phyloP scores from a whole-genome alignment of 352 stramenopile genomes.

The Globisporangium spinosum region DNA sequence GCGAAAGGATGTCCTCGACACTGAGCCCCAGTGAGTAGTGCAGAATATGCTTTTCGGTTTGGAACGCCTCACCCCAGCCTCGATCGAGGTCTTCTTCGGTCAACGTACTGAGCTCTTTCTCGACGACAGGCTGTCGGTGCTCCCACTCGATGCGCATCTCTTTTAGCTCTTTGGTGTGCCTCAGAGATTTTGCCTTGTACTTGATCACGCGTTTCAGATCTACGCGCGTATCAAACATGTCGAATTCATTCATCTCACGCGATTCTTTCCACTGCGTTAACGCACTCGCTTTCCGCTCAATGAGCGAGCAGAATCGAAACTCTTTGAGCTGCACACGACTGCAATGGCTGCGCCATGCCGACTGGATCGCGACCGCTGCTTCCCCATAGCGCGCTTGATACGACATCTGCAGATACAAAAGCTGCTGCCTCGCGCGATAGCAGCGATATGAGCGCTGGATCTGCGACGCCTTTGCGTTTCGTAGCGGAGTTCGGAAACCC shows the following conservation, averaged over 20 bases:
- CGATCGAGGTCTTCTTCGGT: constrained; percentile 69
- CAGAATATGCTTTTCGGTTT: constrained; percentile 72
- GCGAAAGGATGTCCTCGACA: constrained; percentile 66
- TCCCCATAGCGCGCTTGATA: constrained; percentile 45
- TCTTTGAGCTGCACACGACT: constrained; percentile 52
- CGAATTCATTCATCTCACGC: constrained; percentile 70
- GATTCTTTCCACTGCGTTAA: constrained; percentile 52
- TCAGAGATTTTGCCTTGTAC: constrained; percentile 69
- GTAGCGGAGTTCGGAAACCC: constrained; percentile 42
- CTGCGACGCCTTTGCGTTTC: constrained; percentile 30
- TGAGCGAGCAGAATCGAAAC: constrained; percentile 62
- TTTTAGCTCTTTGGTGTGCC: constrained; percentile 73
- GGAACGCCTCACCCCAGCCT: constrained; percentile 75
- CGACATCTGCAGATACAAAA: constrained; percentile 37
- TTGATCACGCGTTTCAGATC: constrained; percentile 71
- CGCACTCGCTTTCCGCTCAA: constrained; percentile 57
- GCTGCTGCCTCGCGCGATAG: constrained; percentile 40
- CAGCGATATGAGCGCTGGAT: constrained; percentile 68
- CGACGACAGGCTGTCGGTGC: constrained; percentile 59
- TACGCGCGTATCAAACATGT: constrained; percentile 51
- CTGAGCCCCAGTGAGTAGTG: constrained; percentile 70
- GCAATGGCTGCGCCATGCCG: constrained; percentile 64
- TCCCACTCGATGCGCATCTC: constrained; percentile 81
- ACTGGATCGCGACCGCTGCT: constrained; percentile 60
- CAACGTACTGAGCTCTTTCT: constrained; percentile 61